Percentiles rank a stretch among this genome's conserved stretches.
These are phyloP conservation scores for Fusarium kyushuense DNA, from an alignment of 2,329 filamentous ascomycete species.

Conservation along the genomic window DNA sequence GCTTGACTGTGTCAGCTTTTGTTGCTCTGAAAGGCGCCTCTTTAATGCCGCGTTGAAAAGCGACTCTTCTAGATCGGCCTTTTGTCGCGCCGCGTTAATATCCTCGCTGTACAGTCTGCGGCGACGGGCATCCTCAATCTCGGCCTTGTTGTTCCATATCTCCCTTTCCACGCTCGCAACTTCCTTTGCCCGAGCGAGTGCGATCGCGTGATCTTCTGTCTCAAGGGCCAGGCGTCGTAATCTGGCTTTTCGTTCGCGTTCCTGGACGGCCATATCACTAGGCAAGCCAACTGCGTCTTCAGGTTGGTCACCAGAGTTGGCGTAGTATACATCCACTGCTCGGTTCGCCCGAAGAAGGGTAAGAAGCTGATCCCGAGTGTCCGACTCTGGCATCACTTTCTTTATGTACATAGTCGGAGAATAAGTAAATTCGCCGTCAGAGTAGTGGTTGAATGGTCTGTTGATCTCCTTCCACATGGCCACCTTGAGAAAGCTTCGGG, in stretches of 20 bases:
- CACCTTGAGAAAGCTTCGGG: constrained; percentile 69
- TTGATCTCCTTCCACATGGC: constrained; percentile 75
- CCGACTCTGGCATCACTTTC: constrained; percentile 58
- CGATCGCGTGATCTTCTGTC: constrained; percentile 61
- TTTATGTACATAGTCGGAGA: constrained; percentile 73
- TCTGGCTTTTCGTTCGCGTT: constrained; percentile 63
- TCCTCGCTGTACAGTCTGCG: constrained; percentile 61
- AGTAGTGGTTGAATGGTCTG: constrained; percentile 68
- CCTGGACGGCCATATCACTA: constrained; percentile 61
- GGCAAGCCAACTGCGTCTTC: constrained; percentile 66
- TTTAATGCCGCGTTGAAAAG: constrained; percentile 51
- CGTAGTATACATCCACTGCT: constrained; percentile 66
- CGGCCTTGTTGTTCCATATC: constrained; percentile 61
- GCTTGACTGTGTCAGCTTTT: constrained; percentile 60
- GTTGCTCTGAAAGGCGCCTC: constrained; percentile 60
- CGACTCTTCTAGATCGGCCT: constrained; percentile 61
- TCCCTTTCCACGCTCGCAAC: constrained; percentile 64
- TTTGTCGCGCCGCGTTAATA: constrained; percentile 57
- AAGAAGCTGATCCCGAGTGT: constrained; percentile 58
- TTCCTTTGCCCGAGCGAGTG: constrained; percentile 63
- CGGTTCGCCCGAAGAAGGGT: constrained; percentile 64
- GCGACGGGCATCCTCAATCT: constrained; percentile 65
- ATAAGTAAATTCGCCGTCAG: constrained; percentile 66
- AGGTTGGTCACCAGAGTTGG: constrained; percentile 65
- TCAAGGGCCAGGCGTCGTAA: constrained; percentile 60